phyloP scores from a whole-genome alignment of 495 filamentous ascomycete species.

The Lophiotrema nucula region DNA sequence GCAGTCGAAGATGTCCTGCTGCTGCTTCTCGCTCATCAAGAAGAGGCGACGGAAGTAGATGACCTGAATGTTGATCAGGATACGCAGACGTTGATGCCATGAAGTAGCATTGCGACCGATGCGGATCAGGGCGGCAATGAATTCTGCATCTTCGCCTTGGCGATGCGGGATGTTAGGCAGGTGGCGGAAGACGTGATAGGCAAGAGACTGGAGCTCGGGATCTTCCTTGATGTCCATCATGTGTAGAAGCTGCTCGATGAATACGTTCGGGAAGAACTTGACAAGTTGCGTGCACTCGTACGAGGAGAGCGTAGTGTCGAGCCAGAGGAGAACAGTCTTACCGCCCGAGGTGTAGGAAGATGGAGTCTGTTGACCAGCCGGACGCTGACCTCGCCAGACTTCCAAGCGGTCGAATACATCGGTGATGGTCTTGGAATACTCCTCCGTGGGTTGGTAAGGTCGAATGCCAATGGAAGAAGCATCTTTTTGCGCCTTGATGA shows the following conservation, averaged over 20 bases:
- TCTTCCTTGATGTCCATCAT: slow-evolving; percentile 99
- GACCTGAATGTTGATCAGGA: slow-evolving; percentile 98
- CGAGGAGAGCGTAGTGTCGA: slow-evolving; percentile 85
- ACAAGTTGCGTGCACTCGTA: slow-evolving; percentile 91
- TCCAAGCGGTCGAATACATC: slow-evolving; percentile 80
- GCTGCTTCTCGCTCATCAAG: slow-evolving; percentile 73
- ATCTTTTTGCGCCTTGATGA: slow-evolving; percentile 75
- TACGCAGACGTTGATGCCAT: slow-evolving; percentile 98
- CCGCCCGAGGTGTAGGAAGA: slow-evolving; percentile 93
- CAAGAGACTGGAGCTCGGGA: slow-evolving; percentile 87
- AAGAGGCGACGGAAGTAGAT: slow-evolving; percentile 98
- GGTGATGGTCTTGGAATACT: slow-evolving; percentile 69
- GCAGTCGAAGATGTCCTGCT: slow-evolving; percentile 79
- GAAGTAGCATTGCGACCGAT: slow-evolving; percentile 81
- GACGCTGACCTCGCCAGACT: slow-evolving; percentile 79
- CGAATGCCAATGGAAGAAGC: slow-evolving; percentile 81
- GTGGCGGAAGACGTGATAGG: slow-evolving; percentile 97
- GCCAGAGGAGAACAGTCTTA: slow-evolving; percentile 94
- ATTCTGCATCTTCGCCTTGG: slow-evolving; percentile 74
- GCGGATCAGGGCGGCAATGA: slow-evolving; percentile 81
- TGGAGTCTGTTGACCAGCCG: slow-evolving; percentile 85
- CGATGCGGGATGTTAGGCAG: slow-evolving; percentile 94
- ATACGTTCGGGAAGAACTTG: slow-evolving; percentile 83
- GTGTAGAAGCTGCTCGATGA: slow-evolving; percentile 88
- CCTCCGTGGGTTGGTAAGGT: slow-evolving; percentile 73